These are phyloP conservation scores for Protomyces inundatus DNA, from an alignment of 1,139 yeast species.

Conservation along the genomic window DNA sequence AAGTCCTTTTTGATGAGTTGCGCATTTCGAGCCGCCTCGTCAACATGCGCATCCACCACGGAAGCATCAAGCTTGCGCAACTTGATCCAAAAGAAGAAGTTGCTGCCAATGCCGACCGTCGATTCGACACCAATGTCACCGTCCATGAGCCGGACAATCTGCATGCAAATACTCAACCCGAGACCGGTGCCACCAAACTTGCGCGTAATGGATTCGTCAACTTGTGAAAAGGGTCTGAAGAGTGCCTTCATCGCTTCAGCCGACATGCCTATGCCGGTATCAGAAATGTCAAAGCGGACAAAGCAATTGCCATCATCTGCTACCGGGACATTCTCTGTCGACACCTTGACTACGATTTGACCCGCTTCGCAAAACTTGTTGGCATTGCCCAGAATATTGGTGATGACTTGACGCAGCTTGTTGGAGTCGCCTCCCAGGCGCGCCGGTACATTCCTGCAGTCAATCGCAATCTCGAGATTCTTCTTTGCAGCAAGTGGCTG, in stretches of 20 bases:
- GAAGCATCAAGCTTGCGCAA: neutral
- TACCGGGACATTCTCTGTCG: slow-evolving; percentile 24
- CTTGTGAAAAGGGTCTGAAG: slow-evolving; percentile 57
- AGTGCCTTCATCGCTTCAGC: slow-evolving; percentile 40
- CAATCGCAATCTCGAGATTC: slow-evolving; percentile 4
- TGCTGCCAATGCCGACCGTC: slow-evolving; percentile 6
- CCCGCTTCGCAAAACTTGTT: slow-evolving; percentile 76
- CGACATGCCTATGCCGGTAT: slow-evolving; percentile 60
- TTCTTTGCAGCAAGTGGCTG: slow-evolving; percentile 14
- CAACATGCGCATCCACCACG: neutral
- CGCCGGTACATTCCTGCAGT: slow-evolving; percentile 3
- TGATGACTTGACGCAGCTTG: slow-evolving; percentile 77
- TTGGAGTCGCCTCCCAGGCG: slow-evolving; percentile 47
- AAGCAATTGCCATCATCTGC: neutral
- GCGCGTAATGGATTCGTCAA: slow-evolving; percentile 55
- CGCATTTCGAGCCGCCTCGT: neutral
- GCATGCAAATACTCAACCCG: slow-evolving; percentile 40
- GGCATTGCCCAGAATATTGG: slow-evolving; percentile 82
- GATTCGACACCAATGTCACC: slow-evolving; percentile 21
- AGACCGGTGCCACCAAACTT: slow-evolving; percentile 58
- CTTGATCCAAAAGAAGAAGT: slow-evolving; percentile 2
- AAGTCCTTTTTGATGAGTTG: neutral
- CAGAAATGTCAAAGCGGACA: slow-evolving; percentile 62
- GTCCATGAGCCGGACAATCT: slow-evolving; percentile 20
- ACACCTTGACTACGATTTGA: slow-evolving; percentile 44